Base-by-base conservation (phyloP, 345 rosid species). In the Gossypium turneri region DNA sequence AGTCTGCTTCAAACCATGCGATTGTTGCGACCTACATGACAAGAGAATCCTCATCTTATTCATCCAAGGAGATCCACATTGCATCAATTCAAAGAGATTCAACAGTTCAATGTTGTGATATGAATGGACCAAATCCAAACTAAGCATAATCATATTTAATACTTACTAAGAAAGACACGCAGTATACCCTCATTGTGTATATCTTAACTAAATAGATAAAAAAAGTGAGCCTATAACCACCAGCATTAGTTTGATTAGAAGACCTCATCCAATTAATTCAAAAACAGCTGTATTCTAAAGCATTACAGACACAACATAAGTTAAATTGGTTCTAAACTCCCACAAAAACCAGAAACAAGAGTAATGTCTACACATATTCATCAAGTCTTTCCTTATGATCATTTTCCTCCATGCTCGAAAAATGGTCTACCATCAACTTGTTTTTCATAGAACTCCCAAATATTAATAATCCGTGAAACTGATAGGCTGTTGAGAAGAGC, bases 1-100 rank as follows among this genome's bases (percentile, higher is more conserved):
- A 94, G 73, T 93, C 98, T 76, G 99, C 98, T 81, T 95, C 99
- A 84, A 93, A 93, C 99, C 98, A 95, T 48, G 99, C 99, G 78
- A 93, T 91, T 50, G 98, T 95, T 68, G 99, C 99, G 0, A 93
- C 98, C 99, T 95, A 82, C 77, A 85, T 47, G 34, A 43, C 57
- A 82, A 61, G 52, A 59, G 73, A 73, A 82, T 74, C 59, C 64
- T 67, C 76, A 70, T 74, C 56, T 69, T 22, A 72, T 45, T 71
- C 45, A 24, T 45, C 68, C 20, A 56, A 52, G 67, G 63, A 16
- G 25, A 45, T 61, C 19, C 27, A 48, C 29, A 11, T 44, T 27
- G 67, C 67, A 45, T 58, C 58, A 44, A 29, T 25, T 45, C 41
- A n/a, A 50, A 50, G 29, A 48, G 44, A 43, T 68, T 25, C 13